Base-by-base conservation (phyloP, 495 filamentous ascomycete genomes). In the Aspergillus affinis region DNA sequence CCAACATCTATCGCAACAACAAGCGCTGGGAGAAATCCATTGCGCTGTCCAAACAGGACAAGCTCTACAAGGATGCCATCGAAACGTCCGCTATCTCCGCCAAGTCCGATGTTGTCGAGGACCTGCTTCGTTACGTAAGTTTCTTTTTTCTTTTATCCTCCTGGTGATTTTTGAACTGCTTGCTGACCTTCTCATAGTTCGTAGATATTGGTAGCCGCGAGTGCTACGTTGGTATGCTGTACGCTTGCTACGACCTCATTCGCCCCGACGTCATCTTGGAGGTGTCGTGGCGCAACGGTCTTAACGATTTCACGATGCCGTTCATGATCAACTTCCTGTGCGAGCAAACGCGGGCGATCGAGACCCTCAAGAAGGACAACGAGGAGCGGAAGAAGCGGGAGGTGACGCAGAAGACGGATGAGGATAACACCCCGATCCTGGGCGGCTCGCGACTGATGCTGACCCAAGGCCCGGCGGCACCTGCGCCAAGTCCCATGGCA, bases 21-120 rank as follows among this genome's bases (percentile, higher is more conserved):
- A 98, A 97, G 87, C 86, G 95, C 60, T 99, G 95, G 95, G 92
- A 96, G 74, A 97, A 98, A 81, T 97, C 94, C n/a, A 98, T 99
- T 74, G 86, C 90, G 52, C 80, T 99, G 50, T 97, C 92, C 12
- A 99, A 99, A 84, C 95, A 98, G 72, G 95, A 99, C 80, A 98
- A 96, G 85, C 81, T 99, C 41, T 99, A 93, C 87, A 97, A 97
- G 83, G 95, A 99, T 82, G 95, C 95, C 27, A 98, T 99, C 64
- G 95, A 99, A 82, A 99, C 95, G 26, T 85, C 95, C 13, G 95
- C 95, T n/a, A 93, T 97, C 48, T 97, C 93, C 59, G 84, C 83
- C 68, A 96, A 97, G 81, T 60, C 82, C 9, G 92, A 96, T 47
- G 89, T 98, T 48, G 95, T 97, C 47, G 95, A 98, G 73, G 95